Evolutionary conservation across 1,139 yeast genomes (phyloP), one percentile per base, ranked within the genome.

Genomic region (Geotrichum aggregatum): DNA sequence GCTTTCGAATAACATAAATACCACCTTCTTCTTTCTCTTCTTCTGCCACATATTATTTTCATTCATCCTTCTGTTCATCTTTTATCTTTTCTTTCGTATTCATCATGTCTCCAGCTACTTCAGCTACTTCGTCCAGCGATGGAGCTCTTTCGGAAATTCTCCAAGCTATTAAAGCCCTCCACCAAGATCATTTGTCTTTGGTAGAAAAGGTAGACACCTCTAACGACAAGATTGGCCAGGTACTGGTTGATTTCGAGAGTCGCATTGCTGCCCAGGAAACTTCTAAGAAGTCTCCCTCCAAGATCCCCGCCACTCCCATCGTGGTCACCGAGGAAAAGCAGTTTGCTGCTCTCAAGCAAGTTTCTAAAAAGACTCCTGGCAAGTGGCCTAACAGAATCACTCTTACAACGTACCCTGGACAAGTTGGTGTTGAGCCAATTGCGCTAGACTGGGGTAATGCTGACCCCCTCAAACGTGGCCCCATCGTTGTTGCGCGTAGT

Each of bases 341-440:
- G 30, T 39, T 39, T 21, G 44, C 44, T 16, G 26, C 14, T 6
- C 39, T 39, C 30, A 46, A 46, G 39, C 16, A 22, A 1, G 10
- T 10, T 11, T 7, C 36, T 26, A 43, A 43, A 33, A 31, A 31
- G 22, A 18, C 49, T 18, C 28, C 57, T 44, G 54, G 52, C 48
- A 54, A 57, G 28, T 59, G 64, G 64, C 71, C 71, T 16, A 58
- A 63, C 14, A 68, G 71, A 39, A 64, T 76, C 39, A 69, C 72
- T 24, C 65, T 80, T 49, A 74, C 83, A 10, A 79, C 84, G 1
- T 76, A 75, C 58, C 70, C 81, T 1, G 72, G 73, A 49, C 84
- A 79, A 59, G 66, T 73, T 6, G 74, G 75, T 26, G 63, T 77
- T 30, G 65, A 67, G 6, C 81, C 84, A 33, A 66, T 80, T 45